Conservation (phyloP, 345 rosid genomes). For the Ceriops tagal region DNA sequence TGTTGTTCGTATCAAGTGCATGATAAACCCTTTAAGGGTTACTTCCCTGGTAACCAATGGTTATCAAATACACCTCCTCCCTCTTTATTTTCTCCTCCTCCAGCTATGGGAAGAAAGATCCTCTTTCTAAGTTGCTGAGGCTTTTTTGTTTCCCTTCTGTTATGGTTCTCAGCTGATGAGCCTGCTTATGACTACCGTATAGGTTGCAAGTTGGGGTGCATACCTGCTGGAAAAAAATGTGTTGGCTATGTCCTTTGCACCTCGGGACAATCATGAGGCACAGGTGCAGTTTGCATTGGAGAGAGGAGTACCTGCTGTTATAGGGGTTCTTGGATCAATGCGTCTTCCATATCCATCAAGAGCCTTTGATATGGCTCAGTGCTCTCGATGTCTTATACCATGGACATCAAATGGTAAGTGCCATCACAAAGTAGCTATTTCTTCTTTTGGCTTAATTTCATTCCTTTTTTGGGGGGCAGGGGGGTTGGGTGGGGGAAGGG, state of each 20-base stretch:
- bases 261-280: slow-evolving; percentile 94
- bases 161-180: slow-evolving; percentile 16
- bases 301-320: slow-evolving; percentile 89
- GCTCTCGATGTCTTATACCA: slow-evolving; percentile 92
- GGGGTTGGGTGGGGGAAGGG: too few species aligned
- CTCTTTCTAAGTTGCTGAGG: not conserved
- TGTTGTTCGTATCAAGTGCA: not conserved
- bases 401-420: slow-evolving; percentile 79
- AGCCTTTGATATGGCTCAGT: slow-evolving; percentile 98
- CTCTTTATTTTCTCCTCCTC: not conserved
- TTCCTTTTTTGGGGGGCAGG: too few species aligned
- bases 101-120: not conserved
- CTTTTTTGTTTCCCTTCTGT: not conserved
- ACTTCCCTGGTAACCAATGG: not conserved
- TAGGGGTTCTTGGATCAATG: slow-evolving; percentile 90
- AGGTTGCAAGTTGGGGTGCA: slow-evolving; percentile 99
- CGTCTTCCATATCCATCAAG: slow-evolving; percentile 85
- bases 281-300: slow-evolving; percentile 99
- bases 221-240: slow-evolving; percentile 84
- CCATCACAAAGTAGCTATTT: not conserved
- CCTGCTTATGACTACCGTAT: not conserved
- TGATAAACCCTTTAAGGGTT: not conserved
- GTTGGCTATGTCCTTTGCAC: slow-evolving; percentile 90
- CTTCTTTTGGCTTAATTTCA: too few species aligned
- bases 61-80: not conserved